These are phyloP conservation scores for Stephania yunnanensis DNA, from an alignment of 164 flowering plant species.

Conservation along the genomic window DNA sequence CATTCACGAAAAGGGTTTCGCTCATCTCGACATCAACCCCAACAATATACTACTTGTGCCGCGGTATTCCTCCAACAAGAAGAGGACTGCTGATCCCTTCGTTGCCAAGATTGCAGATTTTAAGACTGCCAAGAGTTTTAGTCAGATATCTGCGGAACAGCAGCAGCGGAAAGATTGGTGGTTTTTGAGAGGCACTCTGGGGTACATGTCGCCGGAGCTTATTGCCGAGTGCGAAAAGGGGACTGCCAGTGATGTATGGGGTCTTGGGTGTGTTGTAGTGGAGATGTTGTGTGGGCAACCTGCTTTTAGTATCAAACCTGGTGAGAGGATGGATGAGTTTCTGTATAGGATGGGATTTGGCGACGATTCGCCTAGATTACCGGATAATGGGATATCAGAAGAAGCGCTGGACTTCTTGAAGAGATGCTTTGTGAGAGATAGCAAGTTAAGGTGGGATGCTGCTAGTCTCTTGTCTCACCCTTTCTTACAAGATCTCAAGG, in stretches of 20 bases:
- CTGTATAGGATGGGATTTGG: constrained; percentile 1
- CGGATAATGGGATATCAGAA: neutral
- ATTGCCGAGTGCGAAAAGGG: neutral
- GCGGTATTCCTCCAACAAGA: neutral
- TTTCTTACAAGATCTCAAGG: neutral
- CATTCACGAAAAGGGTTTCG: constrained; percentile 4
- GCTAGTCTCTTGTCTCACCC: constrained; percentile 7
- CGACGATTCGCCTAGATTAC: neutral
- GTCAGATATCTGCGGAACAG: no score
- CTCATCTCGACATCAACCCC: constrained; percentile 4
- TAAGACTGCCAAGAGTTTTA: neutral
- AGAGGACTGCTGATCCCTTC: neutral
- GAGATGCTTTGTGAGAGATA: neutral
- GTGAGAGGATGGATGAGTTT: neutral
- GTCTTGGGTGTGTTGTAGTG: constrained; percentile 7
- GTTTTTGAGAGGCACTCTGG: neutral
- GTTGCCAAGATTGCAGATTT: constrained; percentile 7
- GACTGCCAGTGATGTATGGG: constrained; percentile 8
- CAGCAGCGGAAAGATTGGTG: neutral
- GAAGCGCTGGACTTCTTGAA: constrained; percentile 5
- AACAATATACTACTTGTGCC: constrained; percentile 4
- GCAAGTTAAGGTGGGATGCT: constrained; percentile 7
- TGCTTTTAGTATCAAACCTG: neutral
- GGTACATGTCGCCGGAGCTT: constrained; percentile 7
- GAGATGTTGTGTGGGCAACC: constrained; percentile 6